Base-by-base conservation (phyloP, 352 stramenopile genomes). In the Pythium diclinum region DNA sequence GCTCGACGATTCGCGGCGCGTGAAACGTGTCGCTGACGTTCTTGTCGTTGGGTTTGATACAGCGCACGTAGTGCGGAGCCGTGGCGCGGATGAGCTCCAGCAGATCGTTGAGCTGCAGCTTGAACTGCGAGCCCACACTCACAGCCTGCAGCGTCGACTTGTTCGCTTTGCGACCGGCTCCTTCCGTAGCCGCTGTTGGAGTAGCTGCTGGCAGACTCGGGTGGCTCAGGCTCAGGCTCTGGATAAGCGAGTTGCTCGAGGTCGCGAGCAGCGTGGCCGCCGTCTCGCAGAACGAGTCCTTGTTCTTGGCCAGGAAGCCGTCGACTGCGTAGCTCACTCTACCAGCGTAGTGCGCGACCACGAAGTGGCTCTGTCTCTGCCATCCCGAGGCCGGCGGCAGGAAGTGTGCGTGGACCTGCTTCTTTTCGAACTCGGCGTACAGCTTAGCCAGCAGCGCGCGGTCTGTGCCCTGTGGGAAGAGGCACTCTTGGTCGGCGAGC, bases 21-120 rank as follows among this genome's bases (percentile, higher is more conserved):
- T 81, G 49, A 65, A 99, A 99, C 21, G 73, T 47, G 2, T 77
- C 78, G n/a, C 72, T 62, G 32, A 76, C 65, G 56, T 89, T 89
- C 1, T 40, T 62, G 75, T 99, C 95, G 71, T 99, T 99, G 33
- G 97, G 97, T 71, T 99, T 99, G 40, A 99, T 89, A 72, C 98
- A 99, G 61, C 97, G 94, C 59, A 99, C 94, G 76, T 99, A 99
- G 77, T 99, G 96, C 44, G 97, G 96, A 25, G 90, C 86, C 7
- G 97, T 99, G 23, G 78, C 78, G 28, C 97, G 92, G 46, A 99
- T 98, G 14, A 87, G 90, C 6, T 82, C 74, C 53, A 98, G 84
- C 13, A 99, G 83, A n/a, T 96, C 83, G 48, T 89, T 92, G 23
- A 99, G 79, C 71, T 99, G 96, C 21, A 85, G 78, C 56, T 94